A percentile compares a stretch with the other conserved stretches of the same genome.
Evolutionary conservation across 768 basidiomycete genomes (phyloP).

Genomic region (Cubamyces sp.): DNA sequence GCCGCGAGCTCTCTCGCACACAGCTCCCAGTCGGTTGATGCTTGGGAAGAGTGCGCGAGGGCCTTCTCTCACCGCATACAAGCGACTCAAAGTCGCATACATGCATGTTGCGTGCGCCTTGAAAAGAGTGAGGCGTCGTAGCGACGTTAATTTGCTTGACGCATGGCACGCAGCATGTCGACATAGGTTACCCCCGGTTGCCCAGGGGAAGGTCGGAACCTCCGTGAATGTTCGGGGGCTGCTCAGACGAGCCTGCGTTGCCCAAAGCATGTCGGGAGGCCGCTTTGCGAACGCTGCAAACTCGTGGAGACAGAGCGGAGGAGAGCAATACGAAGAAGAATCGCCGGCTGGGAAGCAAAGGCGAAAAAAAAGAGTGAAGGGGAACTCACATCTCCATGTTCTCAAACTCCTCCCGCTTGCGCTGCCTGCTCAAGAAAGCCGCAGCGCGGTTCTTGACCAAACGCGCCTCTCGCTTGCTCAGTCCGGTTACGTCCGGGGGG

Average conservation of each 20-base stretch:
- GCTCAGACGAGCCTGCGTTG: neutral
- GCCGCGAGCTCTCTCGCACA: neutral
- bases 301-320: neutral
- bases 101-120: neutral
- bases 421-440: conserved; percentile 87
- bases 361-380: conserved; percentile 17
- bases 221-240: neutral
- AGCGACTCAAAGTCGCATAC: neutral
- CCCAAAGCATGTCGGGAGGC: neutral
- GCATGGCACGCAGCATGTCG: neutral
- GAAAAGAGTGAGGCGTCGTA: neutral
- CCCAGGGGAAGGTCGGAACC: neutral
- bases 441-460: conserved; percentile 92
- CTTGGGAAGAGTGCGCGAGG: too few relatives aligned
- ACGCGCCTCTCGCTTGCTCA: conserved; percentile 89
- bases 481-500: conserved; percentile 85
- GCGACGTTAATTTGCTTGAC: neutral
- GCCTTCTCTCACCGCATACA: too few relatives aligned
- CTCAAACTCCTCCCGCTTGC: conserved; percentile 93
- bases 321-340: neutral
- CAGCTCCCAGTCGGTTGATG: too few relatives aligned
- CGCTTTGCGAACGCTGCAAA: neutral
- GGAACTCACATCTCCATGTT: conserved; percentile 82
- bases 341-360: neutral
- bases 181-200: too few relatives aligned